phyloP scores from a whole-genome alignment of 73 alveolate genomes.

The Effrenium voratum region DNA sequence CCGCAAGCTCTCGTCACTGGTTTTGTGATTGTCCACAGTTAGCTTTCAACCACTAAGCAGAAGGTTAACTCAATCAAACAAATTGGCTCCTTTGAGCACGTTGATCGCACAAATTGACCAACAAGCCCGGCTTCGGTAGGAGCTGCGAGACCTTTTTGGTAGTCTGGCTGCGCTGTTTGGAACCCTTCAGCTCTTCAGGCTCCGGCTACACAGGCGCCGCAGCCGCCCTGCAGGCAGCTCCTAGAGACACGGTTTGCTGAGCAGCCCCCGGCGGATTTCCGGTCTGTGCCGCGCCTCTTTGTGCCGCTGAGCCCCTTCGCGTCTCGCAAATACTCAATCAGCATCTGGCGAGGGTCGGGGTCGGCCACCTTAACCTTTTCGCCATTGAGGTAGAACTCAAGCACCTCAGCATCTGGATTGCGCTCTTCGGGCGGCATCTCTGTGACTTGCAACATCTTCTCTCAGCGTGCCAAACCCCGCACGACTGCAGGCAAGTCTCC shows the following conservation, averaged over 20 bases:
- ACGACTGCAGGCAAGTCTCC: too few species aligned
- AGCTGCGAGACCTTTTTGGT: not conserved
- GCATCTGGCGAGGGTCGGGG: constrained; percentile 86
- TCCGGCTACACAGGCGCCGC: constrained; percentile 77
- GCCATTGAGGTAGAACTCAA: constrained; percentile 59
- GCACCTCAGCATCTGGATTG: too few species aligned
- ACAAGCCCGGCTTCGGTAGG: not conserved
- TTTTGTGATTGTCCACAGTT: too few species aligned
- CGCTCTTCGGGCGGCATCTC: too few species aligned
- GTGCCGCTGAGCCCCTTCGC: constrained; percentile 20
- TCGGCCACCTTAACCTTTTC: constrained; percentile 48
- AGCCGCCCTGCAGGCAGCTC: constrained; percentile 91
- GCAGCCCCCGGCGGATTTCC: too few species aligned
- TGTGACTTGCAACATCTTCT: too few species aligned
- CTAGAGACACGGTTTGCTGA: not conserved
- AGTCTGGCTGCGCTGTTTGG: not conserved
- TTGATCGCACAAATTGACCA: not conserved
- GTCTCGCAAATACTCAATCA: constrained; percentile 73
- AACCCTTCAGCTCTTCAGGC: not conserved
- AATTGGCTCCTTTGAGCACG: too few species aligned
- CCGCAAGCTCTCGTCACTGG: too few species aligned
- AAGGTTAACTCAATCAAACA: too few species aligned
- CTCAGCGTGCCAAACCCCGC: too few species aligned
- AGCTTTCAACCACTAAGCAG: too few species aligned
- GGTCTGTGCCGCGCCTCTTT: not conserved